Evolutionary conservation across 805 yeast species (phyloP), one percentile per base, ranked within the genome.

Genomic region (Starmerella sirachaensis): DNA sequence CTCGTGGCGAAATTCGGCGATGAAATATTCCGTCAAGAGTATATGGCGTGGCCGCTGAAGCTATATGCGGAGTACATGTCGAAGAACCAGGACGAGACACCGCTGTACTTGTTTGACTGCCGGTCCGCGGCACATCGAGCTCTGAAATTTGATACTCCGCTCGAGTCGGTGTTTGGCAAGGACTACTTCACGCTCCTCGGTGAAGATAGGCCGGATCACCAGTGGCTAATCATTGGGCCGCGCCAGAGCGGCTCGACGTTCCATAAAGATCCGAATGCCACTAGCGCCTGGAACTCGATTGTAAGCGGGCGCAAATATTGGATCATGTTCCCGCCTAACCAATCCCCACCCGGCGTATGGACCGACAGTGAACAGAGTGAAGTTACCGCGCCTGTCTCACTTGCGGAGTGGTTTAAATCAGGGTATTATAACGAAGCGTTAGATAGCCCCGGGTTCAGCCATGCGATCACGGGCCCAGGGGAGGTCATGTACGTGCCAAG

Each of bases 141-240:
- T 27, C 58, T 82, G 34, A 75, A 74, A 48, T 79, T 75, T 49
- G 41, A 45, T 2, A 61, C 61, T 1, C 91, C 93, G 0, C 36
- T 55, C 20, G 32, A 38, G 1, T 38, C 53, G 1, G 60, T 70
- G 1, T 78, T 80, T 50, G 61, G 66, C 20, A 23, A 35, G n/a
- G 93, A 82, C 55, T 65, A 69, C 31, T 82, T 82, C 57, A 66
- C 64, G 18, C 55, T 74, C n/a, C 69, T 78, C 40, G 63, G 60
- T 12, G 43, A 50, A 7, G 50, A 56, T 47, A 48, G 95, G 34
- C 96, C 96, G 1, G 94, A 85, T 57, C 78, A 80, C 55, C 70
- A 88, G n/a, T 85, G 96, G 96, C 61, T 85, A 17, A 86, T 86
- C 32, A 68, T 80, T 6, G 96, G 96, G 0, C 85, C 93, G 2